These are phyloP conservation scores for Angophora floribunda DNA, from an alignment of 345 rosid species.

Conservation along the genomic window DNA sequence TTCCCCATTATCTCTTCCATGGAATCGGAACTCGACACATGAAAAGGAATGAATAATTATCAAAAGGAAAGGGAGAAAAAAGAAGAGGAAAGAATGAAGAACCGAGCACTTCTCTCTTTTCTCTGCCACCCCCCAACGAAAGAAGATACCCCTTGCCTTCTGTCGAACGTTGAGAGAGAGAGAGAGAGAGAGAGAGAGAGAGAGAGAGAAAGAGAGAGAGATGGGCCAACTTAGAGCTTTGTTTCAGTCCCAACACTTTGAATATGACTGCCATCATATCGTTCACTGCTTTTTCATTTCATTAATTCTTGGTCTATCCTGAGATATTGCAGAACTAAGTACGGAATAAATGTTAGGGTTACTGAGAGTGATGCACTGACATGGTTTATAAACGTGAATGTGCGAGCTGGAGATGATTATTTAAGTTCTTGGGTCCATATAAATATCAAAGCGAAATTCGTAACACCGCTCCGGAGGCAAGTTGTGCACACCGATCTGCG, in stretches of 20 bases:
- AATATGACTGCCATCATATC: neutral
- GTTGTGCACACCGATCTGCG: neutral
- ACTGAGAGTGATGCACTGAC: neutral
- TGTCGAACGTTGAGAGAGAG: neutral
- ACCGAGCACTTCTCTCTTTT: neutral
- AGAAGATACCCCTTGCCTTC: neutral
- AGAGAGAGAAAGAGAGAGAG: neutral
- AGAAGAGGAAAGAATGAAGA: neutral
- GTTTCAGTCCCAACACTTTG: neutral
- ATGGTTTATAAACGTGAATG: neutral
- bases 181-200: neutral
- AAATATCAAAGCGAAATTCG: neutral
- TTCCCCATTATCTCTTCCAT: slow-evolving; percentile 8
- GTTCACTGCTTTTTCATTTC: neutral
- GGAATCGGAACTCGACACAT: slow-evolving; percentile 27
- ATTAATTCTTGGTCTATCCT: neutral
- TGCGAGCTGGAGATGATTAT: neutral
- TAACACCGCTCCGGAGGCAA: neutral
- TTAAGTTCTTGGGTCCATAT: neutral
- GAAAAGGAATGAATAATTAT: neutral
- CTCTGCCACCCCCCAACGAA: neutral
- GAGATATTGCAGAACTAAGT: neutral
- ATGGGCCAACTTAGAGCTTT: neutral
- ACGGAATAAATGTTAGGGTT: neutral
- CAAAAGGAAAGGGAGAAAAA: neutral